Percentiles rank a stretch among this genome's conserved stretches.
These are phyloP conservation scores for Hirsutella rhossiliensis DNA, from an alignment of 2,329 filamentous ascomycete species.

Conservation along the genomic window DNA sequence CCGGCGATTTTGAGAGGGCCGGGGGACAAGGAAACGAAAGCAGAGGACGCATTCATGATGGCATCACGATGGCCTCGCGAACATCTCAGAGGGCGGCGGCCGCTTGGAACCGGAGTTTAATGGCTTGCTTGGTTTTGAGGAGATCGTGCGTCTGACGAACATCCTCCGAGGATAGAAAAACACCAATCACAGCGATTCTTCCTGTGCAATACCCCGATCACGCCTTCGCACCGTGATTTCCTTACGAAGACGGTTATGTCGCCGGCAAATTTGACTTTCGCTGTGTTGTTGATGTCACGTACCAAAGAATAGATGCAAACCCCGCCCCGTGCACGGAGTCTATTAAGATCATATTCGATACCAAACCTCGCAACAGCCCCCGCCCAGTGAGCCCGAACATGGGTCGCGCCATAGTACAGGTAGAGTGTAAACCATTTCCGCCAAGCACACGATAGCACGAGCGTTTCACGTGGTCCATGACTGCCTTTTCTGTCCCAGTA, in stretches of 20 bases:
- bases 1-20: not conserved
- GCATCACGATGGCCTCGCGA: slow-evolving; percentile 17
- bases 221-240: not conserved
- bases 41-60: slow-evolving; percentile 11
- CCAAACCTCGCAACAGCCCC: too few relatives aligned
- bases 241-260: too few relatives aligned
- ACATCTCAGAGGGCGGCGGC: slow-evolving; percentile 28
- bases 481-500: slow-evolving; percentile 9
- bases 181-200: slow-evolving; percentile 26
- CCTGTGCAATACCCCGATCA: not conserved
- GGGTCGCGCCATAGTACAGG: too few relatives aligned
- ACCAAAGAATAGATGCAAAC: too few relatives aligned
- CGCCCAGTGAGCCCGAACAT: too few relatives aligned
- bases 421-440: not conserved
- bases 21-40: not conserved
- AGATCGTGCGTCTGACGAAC: slow-evolving; percentile 29
- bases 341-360: too few relatives aligned
- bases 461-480: slow-evolving; percentile 12
- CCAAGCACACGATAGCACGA: not conserved
- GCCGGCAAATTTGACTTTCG: too few relatives aligned
- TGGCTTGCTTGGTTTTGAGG: slow-evolving; percentile 31
- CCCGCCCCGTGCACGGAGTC: too few relatives aligned
- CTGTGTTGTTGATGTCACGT: too few relatives aligned
- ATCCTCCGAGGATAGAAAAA: slow-evolving; percentile 31
- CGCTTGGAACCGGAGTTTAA: slow-evolving; percentile 34